A percentile compares a stretch with the other conserved stretches of the same genome.
These are phyloP conservation scores for Aspergillus ustus DNA, from an alignment of 2,329 filamentous ascomycete genomes.

Conservation along the genomic window DNA sequence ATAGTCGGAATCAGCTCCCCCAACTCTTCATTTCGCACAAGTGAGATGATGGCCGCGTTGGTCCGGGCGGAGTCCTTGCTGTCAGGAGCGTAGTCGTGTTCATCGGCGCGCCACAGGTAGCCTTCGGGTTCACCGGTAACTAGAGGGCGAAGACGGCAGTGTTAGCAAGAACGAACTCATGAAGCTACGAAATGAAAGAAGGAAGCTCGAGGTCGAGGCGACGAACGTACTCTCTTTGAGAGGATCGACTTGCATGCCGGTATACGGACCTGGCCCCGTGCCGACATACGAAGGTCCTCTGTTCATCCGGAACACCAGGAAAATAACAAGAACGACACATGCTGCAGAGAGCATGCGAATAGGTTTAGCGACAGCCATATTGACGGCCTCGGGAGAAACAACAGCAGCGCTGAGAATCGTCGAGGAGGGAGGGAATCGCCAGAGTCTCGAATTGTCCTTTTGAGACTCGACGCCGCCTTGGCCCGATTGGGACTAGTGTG, in stretches of 20 bases:
- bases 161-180: neutral
- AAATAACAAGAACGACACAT: conserved; percentile 74
- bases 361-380: conserved; percentile 83
- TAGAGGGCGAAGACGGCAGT: conserved; percentile 44
- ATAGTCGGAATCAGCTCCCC: conserved; percentile 84
- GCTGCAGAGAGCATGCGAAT: conserved; percentile 77
- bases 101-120: conserved; percentile 71
- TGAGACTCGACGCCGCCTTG: conserved; percentile 25
- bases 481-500: conserved; percentile 32
- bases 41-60: conserved; percentile 87
- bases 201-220: neutral
- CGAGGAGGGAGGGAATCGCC: neutral
- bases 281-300: conserved; percentile 45
- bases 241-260: conserved; percentile 76
- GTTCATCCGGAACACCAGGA: conserved; percentile 77
- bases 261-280: conserved; percentile 51
- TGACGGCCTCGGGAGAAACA: conserved; percentile 32
- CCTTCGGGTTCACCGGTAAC: conserved; percentile 84
- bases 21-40: conserved; percentile 92
- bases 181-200: neutral
- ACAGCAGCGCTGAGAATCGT: conserved; percentile 3
- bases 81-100: conserved; percentile 77
- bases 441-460: conserved; percentile 13
- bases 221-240: conserved; percentile 76
- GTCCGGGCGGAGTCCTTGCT: conserved; percentile 79